These are phyloP conservation scores for Talaromyces proteolyticus DNA, from an alignment of 495 filamentous ascomycete species.

Conservation along the genomic window DNA sequence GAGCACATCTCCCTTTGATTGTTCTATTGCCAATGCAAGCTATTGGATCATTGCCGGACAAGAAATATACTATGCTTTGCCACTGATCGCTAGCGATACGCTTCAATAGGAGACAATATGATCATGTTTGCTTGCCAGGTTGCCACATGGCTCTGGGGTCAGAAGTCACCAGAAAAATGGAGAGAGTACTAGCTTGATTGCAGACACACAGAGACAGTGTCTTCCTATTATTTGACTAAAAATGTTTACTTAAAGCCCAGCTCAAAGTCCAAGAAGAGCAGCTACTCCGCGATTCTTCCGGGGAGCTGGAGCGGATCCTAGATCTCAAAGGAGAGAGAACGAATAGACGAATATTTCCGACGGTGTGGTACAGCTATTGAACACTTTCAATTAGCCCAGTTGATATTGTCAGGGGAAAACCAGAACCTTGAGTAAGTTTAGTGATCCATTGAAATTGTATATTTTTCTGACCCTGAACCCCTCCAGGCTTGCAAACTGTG, in stretches of 20 bases:
- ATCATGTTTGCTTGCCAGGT: conserved; percentile 19
- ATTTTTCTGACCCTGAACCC: neutral
- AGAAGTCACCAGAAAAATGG: conserved; percentile 12
- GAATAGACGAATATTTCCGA: conserved; percentile 19
- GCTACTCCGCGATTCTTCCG: conserved; percentile 6
- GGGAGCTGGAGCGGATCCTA: conserved; percentile 16
- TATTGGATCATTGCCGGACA: conserved; percentile 22
- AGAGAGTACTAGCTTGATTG: conserved; percentile 5
- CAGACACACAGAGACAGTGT: no score
- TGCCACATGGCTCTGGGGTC: conserved; percentile 19
- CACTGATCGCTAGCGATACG: conserved; percentile 5
- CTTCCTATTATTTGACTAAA: no score
- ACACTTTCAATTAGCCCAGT: conserved; percentile 16
- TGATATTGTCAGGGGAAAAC: conserved; percentile 19
- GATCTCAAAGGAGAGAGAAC: conserved; percentile 11
- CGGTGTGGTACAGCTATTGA: conserved; percentile 19
- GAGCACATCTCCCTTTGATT: conserved; percentile 12
- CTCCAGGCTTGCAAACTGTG: conserved; percentile 10
- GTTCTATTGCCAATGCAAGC: conserved; percentile 15
- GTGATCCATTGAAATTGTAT: neutral
- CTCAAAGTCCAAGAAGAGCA: conserved; percentile 12
- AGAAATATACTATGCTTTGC: conserved; percentile 22
- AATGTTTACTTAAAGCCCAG: no score
- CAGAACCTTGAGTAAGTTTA: conserved; percentile 16
- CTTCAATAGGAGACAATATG: conserved; percentile 15